A percentile compares a stretch with the other conserved stretches of the same genome.
phyloP scores from a whole-genome alignment of 2,329 filamentous ascomycete species.

The Colletotrichum gloeosporioides region DNA sequence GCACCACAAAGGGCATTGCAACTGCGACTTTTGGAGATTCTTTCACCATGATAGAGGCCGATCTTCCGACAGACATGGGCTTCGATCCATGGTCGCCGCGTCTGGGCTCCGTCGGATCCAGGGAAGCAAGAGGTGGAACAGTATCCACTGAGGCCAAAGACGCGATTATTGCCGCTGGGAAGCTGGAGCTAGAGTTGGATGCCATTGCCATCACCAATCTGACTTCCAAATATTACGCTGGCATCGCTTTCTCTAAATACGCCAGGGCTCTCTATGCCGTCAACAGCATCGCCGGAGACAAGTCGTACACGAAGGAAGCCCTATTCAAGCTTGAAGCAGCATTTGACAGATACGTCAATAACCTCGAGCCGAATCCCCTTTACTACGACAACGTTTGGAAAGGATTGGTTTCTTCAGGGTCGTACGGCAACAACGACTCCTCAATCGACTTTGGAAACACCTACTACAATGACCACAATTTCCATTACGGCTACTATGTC shows the following conservation, averaged over 20 bases:
- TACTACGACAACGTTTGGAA: slow-evolving; percentile 69
- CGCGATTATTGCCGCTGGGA: slow-evolving; percentile 60
- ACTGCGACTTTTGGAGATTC: slow-evolving; percentile 69
- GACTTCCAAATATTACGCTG: slow-evolving; percentile 83
- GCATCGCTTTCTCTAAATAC: slow-evolving; percentile 75
- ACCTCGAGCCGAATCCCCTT: slow-evolving; percentile 63
- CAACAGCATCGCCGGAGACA: slow-evolving; percentile 61
- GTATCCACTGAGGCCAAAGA: slow-evolving; percentile 54
- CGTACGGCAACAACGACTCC: slow-evolving; percentile 66
- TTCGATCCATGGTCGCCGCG: slow-evolving; percentile 47
- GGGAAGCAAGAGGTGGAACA: slow-evolving; percentile 38
- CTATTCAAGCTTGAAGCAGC: slow-evolving; percentile 61
- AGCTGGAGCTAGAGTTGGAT: slow-evolving; percentile 70
- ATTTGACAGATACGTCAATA: slow-evolving; percentile 64
- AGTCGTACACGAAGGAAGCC: slow-evolving; percentile 54
- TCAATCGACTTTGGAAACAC: slow-evolving; percentile 82
- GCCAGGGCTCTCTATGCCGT: slow-evolving; percentile 66
- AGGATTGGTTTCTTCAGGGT: slow-evolving; percentile 72
- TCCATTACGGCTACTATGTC: slow-evolving; percentile 80
- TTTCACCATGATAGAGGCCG: slow-evolving; percentile 73
- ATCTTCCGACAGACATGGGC: slow-evolving; percentile 70
- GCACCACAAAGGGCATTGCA: slow-evolving; percentile 80
- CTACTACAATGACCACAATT: slow-evolving; percentile 71
- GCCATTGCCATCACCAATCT: slow-evolving; percentile 69
- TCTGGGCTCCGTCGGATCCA: slow-evolving; percentile 64